Base-by-base conservation (phyloP, 495 filamentous ascomycete species). In the Aspergillus carlsbadensis region DNA sequence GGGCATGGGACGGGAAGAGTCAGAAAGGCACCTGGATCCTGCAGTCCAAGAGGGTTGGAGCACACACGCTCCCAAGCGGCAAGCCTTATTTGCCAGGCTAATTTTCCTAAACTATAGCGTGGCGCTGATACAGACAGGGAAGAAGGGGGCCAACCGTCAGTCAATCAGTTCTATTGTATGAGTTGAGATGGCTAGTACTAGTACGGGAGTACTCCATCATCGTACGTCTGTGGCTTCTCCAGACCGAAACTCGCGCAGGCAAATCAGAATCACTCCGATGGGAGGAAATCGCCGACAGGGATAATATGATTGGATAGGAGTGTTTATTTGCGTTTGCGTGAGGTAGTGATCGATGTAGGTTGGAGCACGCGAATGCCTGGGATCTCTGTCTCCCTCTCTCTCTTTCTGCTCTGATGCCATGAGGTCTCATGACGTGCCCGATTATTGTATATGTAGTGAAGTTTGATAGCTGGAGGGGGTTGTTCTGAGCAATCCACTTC, bases 241-340 rank as follows among this genome's bases (percentile, higher is more conserved):
- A 41, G 41, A 60, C 56, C 34, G 52, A 56, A 40, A 29, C 26
- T 29, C 58, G 46, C 44, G 21, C 42, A 59, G 31, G 26, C 43
- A 50, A n/a, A 59, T 49, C 51, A 26, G 24, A 54, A 43, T 29
- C 22, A 14, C 24, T 24, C 24, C 22, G 42, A 31, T 45, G 3
- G 44, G 39, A 39, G 35, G 34, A 18, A 45, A 31, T 48, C 29
- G 36, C 48, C 34, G 31, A 35, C 14, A 47, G 33, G 31, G 31
- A 54, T 50, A 57, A 61, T 54, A 60, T 60, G 53, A 56, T 56
- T 57, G 54, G 59, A 42, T 40, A 47, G 45, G 34, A 11, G 24
- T 24, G 36, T 37, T 49, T 24, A 21, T 26, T 29, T 29, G 3
- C 22, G 31, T 6, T 29, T 29, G 8, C 3, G 26, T 29, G 26